Conservation (phyloP, 2,329 filamentous ascomycete genomes). For the Amphichorda felina region DNA sequence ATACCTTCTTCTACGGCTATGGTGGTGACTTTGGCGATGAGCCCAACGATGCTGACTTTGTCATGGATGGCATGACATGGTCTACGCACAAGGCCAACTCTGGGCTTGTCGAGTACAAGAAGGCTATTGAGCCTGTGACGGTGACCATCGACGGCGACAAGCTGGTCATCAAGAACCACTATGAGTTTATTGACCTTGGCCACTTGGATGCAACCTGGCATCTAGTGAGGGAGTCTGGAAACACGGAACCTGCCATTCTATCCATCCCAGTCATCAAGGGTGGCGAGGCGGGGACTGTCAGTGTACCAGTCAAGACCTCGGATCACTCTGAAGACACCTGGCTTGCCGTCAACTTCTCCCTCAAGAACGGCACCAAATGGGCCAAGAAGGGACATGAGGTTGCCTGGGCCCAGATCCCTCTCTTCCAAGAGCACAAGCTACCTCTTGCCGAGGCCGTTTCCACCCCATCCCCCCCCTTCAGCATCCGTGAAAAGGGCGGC, state of each 20-base stretch:
- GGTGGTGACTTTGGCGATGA: constrained; percentile 51
- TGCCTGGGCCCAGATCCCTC: constrained; percentile 38
- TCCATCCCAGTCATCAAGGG: constrained; percentile 27
- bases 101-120: constrained; percentile 44
- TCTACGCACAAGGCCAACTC: constrained; percentile 43
- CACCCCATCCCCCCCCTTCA: constrained; percentile 6
- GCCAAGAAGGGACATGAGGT: constrained; percentile 39
- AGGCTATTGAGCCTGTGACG: constrained; percentile 41
- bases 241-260: constrained; percentile 22
- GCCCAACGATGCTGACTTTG: constrained; percentile 49
- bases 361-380: constrained; percentile 34
- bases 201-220: constrained; percentile 30
- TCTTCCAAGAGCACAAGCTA: constrained; percentile 10
- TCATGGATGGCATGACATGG: constrained; percentile 47
- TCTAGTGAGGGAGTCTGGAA: constrained; percentile 26
- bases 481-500: constrained; percentile 7
- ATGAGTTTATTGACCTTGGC: constrained; percentile 33
- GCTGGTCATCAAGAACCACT: constrained; percentile 32
- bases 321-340: constrained; percentile 19
- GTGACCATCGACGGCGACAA: constrained; percentile 22
- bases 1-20: constrained; percentile 40
- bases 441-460: constrained; percentile 11
- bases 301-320: constrained; percentile 9
- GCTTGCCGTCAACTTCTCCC: constrained; percentile 30
- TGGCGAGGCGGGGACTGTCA: constrained; percentile 18